Percentiles rank a stretch among this genome's conserved stretches.
These are phyloP conservation scores for Hyaloscypha hepaticicola DNA, from an alignment of 495 filamentous ascomycete species.

Conservation along the genomic window DNA sequence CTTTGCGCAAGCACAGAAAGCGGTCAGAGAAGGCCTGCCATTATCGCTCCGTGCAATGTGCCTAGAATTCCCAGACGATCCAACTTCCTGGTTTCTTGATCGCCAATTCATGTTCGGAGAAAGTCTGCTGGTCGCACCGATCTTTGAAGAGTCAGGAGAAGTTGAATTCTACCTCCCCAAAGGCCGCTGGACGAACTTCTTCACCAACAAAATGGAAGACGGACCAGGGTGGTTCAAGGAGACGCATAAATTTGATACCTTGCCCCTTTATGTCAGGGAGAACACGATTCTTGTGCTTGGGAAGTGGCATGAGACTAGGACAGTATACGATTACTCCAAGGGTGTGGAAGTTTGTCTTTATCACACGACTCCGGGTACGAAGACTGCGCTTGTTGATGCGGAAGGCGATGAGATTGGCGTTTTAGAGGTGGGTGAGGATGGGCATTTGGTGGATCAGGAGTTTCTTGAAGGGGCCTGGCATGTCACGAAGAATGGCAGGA, in stretches of 20 bases:
- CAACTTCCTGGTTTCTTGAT: constrained; percentile 62
- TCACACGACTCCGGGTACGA: constrained; percentile 36
- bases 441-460: constrained; percentile 19
- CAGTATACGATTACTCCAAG: constrained; percentile 50
- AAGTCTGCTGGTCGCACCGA: constrained; percentile 56
- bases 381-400: constrained; percentile 38
- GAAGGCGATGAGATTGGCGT: constrained; percentile 36
- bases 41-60: constrained; percentile 59
- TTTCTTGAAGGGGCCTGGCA: constrained; percentile 25
- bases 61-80: constrained; percentile 63
- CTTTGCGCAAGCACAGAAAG: constrained; percentile 50
- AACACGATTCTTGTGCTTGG: constrained; percentile 48
- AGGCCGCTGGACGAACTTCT: constrained; percentile 54
- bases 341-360: constrained; percentile 45
- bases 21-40: constrained; percentile 48
- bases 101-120: constrained; percentile 66
- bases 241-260: constrained; percentile 43
- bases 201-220: constrained; percentile 42
- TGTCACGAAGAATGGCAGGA: constrained; percentile 22
- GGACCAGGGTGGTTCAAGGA: constrained; percentile 51
- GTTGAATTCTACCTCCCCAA: constrained; percentile 64
- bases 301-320: constrained; percentile 42
- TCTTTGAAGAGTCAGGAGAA: constrained; percentile 57
- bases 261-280: constrained; percentile 51
- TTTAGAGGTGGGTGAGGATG: constrained; percentile 31